Conservation (phyloP, 805 yeast species). For the Kluyveromyces starmeri region DNA sequence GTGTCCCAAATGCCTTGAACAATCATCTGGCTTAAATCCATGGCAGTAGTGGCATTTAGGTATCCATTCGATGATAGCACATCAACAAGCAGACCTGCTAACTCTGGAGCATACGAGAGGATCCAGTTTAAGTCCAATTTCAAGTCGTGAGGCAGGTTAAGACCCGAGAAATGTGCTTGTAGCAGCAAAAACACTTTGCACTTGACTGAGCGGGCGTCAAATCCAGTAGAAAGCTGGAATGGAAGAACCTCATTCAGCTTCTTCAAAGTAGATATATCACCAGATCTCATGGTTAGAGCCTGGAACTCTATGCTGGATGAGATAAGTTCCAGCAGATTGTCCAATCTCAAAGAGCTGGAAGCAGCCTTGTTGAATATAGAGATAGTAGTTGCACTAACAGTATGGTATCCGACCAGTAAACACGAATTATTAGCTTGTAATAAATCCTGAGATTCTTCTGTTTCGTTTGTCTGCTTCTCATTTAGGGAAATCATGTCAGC, state of each 20-base stretch:
- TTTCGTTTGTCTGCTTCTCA: conserved; percentile 26
- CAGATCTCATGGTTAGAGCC: conserved; percentile 48
- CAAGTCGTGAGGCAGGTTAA: conserved; percentile 53
- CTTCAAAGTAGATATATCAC: conserved; percentile 43
- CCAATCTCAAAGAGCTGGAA: conserved; percentile 46
- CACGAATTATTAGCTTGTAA: conserved; percentile 62
- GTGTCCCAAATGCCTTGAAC: conserved; percentile 80
- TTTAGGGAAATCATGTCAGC: conserved; percentile 53
- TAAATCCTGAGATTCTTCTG: conserved; percentile 28
- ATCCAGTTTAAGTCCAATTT: conserved; percentile 46
- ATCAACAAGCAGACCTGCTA: conserved; percentile 66
- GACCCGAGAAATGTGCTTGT: conserved; percentile 74
- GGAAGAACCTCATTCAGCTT: conserved; percentile 56
- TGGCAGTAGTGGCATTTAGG: conserved; percentile 66
- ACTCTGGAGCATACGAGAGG: conserved; percentile 38
- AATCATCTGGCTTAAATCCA: conserved; percentile 85
- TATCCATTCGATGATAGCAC: conserved; percentile 71
- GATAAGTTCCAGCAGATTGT: conserved; percentile 54
- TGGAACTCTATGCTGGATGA: conserved; percentile 70
- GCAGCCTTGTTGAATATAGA: conserved; percentile 46
- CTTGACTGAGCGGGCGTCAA: conserved; percentile 38
- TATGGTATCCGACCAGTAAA: conserved; percentile 66
- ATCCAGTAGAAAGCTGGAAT: conserved; percentile 35
- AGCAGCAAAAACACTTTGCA: conserved; percentile 66
- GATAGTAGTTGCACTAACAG: conserved; percentile 58